Evolutionary conservation across 331 rosid species (phyloP).

Genomic region (Telfairia occidentalis): DNA sequence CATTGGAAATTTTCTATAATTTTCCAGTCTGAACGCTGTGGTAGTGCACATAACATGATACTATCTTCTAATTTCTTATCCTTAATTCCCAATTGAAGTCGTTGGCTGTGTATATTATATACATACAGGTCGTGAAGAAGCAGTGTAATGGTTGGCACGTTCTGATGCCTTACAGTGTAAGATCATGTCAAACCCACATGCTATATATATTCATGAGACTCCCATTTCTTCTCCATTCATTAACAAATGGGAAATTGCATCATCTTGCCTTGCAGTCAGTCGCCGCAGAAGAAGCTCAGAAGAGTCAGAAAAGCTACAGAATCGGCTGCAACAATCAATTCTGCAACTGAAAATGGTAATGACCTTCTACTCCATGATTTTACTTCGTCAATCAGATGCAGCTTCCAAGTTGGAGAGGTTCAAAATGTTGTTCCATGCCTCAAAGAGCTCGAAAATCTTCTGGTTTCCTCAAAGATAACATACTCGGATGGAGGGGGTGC

Average conservation of each 20-base stretch:
- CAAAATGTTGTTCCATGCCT: conserved; percentile 25
- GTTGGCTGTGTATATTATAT: conserved; percentile 4
- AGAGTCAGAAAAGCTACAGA: conserved; percentile 4
- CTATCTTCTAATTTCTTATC: background rate
- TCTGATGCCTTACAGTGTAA: background rate
- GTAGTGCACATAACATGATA: conserved; percentile 3
- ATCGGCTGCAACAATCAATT: background rate
- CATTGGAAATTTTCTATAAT: background rate
- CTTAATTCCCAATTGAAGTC: background rate
- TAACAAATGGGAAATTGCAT: conserved; percentile 30
- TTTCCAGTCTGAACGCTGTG: background rate
- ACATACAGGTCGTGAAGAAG: background rate
- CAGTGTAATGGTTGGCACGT: conserved; percentile 10
- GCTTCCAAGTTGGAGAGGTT: conserved; percentile 24
- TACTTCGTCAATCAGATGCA: conserved; percentile 12
- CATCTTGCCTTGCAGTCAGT: background rate
- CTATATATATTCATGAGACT: background rate
- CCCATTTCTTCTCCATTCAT: conserved; percentile 4
- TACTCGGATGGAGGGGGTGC: conserved; percentile 17
- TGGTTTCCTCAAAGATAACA: conserved; percentile 10
- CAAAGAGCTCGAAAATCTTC: conserved; percentile 15
- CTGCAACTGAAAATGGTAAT: background rate
- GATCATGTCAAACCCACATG: background rate
- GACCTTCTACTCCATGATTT: background rate
- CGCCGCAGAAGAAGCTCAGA: conserved; percentile 18